Evolutionary conservation across 306 rosid genomes (phyloP), one percentile per base, ranked within the genome.

Genomic region (Cucurbita argyrosperma): DNA sequence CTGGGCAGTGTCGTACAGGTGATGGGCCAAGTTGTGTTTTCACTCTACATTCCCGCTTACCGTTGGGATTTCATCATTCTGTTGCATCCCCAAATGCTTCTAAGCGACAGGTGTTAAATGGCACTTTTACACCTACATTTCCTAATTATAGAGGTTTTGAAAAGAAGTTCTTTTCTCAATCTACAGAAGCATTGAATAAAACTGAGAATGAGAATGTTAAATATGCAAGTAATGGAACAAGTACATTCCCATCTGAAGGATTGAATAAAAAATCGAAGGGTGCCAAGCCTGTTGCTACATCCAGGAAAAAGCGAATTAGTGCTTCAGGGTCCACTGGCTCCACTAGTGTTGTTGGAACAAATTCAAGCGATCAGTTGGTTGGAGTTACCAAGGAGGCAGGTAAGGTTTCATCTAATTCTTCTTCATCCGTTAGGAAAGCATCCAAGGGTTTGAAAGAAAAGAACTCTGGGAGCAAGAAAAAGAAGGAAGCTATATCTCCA

Each of bases 91-190:
- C 72, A 66, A 62, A 53, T 60, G 71, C 45, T 79, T 39, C 82
- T 43, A 47, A 77, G 61, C 63, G 40, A 50, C 79, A 69, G 11
- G 75, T 80, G 78, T 26, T 78, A 56, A 76, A 26, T 26, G 74
- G 54, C 15, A 80, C 79, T 46, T 45, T 61, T 16, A 67, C 80
- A 18, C 74, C 76, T 46, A 77, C 75, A 56, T 72, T 68, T 50
- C 38, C 58, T 67, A 77, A 49, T 58, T 77, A 76, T 73, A 82
- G 82, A 71, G 80, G 54, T 57, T 80, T 77, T 51, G 59, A 80
- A 43, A 82, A 69, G 82, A 83, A 87, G 60, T 88, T 85, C 11
- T 81, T 84, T 50, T 85, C 96, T 57, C 65, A 78, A n/a, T 82
- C 69, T 49, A 23, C 62, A 38, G 73, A 63, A 40, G 68, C 50